A percentile compares a stretch with the other conserved stretches of the same genome.
Conservation (phyloP, 2,329 filamentous ascomycete genomes). For the Dactylellina drechsleri region DNA sequence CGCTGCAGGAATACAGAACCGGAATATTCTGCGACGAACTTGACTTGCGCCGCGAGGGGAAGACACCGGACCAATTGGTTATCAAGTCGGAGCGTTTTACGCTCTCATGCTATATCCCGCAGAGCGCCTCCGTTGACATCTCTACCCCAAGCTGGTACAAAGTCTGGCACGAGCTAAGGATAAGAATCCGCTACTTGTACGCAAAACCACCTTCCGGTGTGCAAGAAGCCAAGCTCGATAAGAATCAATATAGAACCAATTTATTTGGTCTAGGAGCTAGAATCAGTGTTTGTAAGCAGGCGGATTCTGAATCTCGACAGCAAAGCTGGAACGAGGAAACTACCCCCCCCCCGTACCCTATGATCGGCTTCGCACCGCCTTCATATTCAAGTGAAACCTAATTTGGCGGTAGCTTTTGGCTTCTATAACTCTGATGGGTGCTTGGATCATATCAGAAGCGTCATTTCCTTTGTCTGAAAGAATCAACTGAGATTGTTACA, state of each 20-base stretch:
- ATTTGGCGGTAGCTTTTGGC: no score
- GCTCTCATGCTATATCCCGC: background rate
- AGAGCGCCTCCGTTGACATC: background rate
- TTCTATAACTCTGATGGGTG: no score
- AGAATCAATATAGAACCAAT: background rate
- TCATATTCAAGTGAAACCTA: background rate
- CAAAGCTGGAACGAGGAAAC: slow-evolving; percentile 26
- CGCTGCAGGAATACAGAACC: background rate
- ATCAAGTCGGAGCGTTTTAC: background rate
- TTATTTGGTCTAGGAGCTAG: slow-evolving; percentile 3
- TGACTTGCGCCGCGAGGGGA: background rate
- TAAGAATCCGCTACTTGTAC: slow-evolving; percentile 11
- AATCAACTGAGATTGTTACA: no score
- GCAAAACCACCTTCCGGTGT: background rate
- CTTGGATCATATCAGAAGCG: no score
- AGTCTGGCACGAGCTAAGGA: slow-evolving; percentile 19
- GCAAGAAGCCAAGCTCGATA: background rate
- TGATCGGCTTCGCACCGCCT: slow-evolving; percentile 11
- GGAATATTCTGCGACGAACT: slow-evolving; percentile 12
- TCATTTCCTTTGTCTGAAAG: no score
- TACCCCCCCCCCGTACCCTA: background rate
- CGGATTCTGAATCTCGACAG: background rate
- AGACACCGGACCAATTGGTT: background rate
- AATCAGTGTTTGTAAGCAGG: slow-evolving; percentile 7
- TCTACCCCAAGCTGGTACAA: slow-evolving; percentile 8